These are phyloP conservation scores for Tuctoria greenei DNA, from an alignment of 176 grass and related monocot genomes.

Conservation along the genomic window DNA sequence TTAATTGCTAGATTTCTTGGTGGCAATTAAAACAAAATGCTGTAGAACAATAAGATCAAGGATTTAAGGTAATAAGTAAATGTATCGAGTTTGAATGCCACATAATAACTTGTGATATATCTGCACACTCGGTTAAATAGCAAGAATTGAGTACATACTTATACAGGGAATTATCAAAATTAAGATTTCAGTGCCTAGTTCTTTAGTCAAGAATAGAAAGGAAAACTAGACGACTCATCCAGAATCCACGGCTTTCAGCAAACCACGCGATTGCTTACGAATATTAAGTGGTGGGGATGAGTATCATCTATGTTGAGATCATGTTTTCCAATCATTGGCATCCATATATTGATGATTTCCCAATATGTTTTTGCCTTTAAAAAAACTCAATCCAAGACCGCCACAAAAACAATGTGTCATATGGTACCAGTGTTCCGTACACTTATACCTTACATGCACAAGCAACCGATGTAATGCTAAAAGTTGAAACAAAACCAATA, in stretches of 20 bases:
- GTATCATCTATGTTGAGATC: background rate
- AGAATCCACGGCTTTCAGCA: background rate
- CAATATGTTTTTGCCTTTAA: background rate
- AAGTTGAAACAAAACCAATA: background rate
- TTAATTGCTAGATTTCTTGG: background rate
- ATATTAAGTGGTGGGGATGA: background rate
- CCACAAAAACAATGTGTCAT: background rate
- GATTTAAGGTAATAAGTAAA: background rate
- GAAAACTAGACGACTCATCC: background rate
- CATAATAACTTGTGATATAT: background rate
- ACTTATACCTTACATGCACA: background rate
- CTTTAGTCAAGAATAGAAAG: background rate
- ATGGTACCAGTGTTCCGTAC: background rate
- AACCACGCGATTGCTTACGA: background rate
- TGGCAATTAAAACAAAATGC: background rate
- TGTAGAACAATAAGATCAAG: background rate
- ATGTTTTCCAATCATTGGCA: background rate
- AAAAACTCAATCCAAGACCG: background rate
- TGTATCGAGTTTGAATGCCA: background rate
- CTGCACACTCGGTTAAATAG: background rate
- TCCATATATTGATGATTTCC: background rate
- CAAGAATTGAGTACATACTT: background rate
- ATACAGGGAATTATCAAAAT: background rate
- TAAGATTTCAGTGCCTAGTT: background rate
- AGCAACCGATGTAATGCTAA: background rate